Conservation (phyloP, 257 asterid genomes). For the Penstemon barbatus region DNA sequence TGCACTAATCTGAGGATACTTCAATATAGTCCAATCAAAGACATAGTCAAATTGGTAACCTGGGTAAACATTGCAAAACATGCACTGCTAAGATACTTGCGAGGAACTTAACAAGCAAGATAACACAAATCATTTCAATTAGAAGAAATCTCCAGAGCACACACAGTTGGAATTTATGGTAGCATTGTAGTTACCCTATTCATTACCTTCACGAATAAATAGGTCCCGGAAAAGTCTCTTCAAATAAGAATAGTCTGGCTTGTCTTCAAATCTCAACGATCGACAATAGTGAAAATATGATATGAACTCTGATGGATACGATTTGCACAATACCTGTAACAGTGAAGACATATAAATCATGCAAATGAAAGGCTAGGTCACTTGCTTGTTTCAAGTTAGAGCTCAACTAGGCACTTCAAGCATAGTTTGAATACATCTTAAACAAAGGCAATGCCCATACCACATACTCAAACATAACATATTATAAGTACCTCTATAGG, state of each 20-base stretch:
- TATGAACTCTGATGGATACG: conserved; percentile 82
- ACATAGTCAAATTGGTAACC: conserved; percentile 97
- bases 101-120: conserved; percentile 1
- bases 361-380: conserved; percentile 2
- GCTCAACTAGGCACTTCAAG: conserved; percentile 12
- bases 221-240: conserved; percentile 93
- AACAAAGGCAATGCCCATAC: conserved; percentile 20
- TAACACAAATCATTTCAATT: conserved; percentile 3
- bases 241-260: conserved; percentile 88
- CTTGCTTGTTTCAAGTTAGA: not conserved
- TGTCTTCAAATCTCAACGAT: conserved; percentile 86
- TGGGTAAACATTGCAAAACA: conserved; percentile 33
- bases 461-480: conserved; percentile 19
- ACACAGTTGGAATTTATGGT: not conserved
- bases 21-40: conserved; percentile 93
- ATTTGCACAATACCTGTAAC: conserved; percentile 82
- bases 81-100: conserved; percentile 14
- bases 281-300: conserved; percentile 94
- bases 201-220: conserved; percentile 89
- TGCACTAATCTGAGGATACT: conserved; percentile 91
- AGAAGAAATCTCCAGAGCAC: conserved; percentile 4
- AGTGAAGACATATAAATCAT: conserved; percentile 19
- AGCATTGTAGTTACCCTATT: not conserved
- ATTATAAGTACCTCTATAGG: conserved; percentile 74
- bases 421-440: conserved; percentile 10